A percentile compares a stretch with the other conserved stretches of the same genome.
Conservation (phyloP, 106 monocot genomes). For the Ottelia alismoides region DNA sequence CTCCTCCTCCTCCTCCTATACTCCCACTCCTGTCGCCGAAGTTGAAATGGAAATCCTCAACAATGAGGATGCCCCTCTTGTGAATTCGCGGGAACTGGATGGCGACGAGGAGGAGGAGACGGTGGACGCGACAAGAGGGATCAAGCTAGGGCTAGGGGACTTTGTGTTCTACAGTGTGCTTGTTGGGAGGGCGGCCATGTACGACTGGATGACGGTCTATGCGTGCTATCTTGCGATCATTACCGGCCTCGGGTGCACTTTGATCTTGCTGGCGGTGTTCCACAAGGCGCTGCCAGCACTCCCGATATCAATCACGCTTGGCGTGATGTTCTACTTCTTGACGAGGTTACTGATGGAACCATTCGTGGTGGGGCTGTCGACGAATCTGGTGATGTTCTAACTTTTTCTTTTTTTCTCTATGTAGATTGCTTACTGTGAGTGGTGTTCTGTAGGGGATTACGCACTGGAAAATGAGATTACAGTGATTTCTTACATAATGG, state of each 20-base stretch:
- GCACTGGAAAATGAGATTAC: too few species aligned
- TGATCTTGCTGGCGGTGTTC: slow-evolving; percentile 60
- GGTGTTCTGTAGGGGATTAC: too few species aligned
- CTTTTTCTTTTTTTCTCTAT: slow-evolving; percentile 2
- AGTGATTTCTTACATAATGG: too few species aligned
- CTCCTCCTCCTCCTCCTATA: slow-evolving; percentile 32
- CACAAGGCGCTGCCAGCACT: slow-evolving; percentile 71
- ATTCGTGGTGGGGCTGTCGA: slow-evolving; percentile 80
- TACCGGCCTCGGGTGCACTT: slow-evolving; percentile 79
- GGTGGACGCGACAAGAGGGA: slow-evolving; percentile 31
- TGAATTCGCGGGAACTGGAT: background rate
- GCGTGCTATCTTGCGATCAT: slow-evolving; percentile 91
- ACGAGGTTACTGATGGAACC: slow-evolving; percentile 84
- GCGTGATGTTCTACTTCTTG: slow-evolving; percentile 82
- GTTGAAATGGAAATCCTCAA: background rate
- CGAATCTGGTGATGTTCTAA: slow-evolving; percentile 94
- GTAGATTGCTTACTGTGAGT: too few species aligned
- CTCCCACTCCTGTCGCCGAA: slow-evolving; percentile 21
- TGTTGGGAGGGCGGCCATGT: slow-evolving; percentile 93
- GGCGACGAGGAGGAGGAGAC: background rate
- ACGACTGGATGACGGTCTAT: slow-evolving; percentile 93
- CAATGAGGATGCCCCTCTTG: background rate
- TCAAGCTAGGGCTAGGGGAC: slow-evolving; percentile 81
- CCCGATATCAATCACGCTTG: slow-evolving; percentile 79
- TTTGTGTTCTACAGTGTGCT: slow-evolving; percentile 95